Evolutionary conservation across 352 stramenopile species (phyloP).

Genomic region (Globisporangium uncinulatum): DNA sequence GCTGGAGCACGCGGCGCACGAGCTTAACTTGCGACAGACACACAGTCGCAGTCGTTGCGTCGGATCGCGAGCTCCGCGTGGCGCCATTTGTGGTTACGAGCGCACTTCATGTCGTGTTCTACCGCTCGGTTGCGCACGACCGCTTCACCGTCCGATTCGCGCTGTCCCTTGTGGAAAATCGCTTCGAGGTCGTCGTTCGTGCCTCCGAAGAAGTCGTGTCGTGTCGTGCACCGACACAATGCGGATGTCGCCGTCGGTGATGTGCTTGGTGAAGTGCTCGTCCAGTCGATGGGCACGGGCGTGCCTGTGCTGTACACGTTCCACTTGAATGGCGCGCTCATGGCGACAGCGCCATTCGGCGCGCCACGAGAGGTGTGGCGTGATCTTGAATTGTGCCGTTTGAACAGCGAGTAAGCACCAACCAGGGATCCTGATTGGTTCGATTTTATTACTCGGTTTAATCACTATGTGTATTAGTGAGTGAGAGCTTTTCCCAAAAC

Average conservation of each 20-base stretch:
- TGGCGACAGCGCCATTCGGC: no score
- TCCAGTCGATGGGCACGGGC: no score
- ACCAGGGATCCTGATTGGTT: no score
- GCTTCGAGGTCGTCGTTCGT: conserved; percentile 73
- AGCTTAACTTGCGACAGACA: conserved; percentile 82
- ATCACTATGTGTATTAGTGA: no score
- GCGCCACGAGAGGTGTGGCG: no score
- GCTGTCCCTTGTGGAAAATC: conserved; percentile 34
- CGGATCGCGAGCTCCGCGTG: conserved; percentile 83
- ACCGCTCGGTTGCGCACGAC: conserved; percentile 61
- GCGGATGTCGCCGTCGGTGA: conserved; percentile 84
- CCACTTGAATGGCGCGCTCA: no score
- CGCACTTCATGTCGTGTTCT: conserved; percentile 79
- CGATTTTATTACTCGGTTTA: no score
- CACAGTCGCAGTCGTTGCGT: conserved; percentile 91
- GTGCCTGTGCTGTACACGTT: no score
- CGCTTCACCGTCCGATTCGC: conserved; percentile 1
- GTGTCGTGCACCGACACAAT: conserved; percentile 89
- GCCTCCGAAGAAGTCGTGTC: conserved; percentile 87
- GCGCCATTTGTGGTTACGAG: conserved; percentile 93
- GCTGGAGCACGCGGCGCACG: conserved; percentile 85
- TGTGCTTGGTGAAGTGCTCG: conserved; percentile 89
- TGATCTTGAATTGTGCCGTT: no score
- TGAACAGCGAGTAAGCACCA: no score
- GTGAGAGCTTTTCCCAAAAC: no score